phyloP scores from a whole-genome alignment of 345 rosid genomes.

The Euphorbia peplus region DNA sequence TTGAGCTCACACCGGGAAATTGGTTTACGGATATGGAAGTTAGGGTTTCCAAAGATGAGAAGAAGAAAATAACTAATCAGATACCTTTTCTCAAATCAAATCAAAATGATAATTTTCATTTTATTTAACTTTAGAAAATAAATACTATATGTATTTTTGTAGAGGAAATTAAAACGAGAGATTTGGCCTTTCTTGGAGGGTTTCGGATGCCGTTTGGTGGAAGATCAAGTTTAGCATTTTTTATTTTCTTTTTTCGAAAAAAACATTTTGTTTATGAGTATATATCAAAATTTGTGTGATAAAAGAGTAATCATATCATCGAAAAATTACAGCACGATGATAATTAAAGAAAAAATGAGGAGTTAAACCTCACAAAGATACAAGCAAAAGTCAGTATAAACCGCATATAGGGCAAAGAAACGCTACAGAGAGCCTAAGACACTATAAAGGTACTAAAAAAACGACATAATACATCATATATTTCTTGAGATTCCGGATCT shows the following conservation, averaged over 20 bases:
- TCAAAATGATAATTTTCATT: too few species aligned
- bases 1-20: background rate
- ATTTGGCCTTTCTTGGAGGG: constrained; percentile 4
- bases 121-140: background rate
- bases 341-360: too few species aligned
- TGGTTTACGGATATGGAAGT: background rate
- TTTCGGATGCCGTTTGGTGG: constrained; percentile 3
- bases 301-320: background rate
- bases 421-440: too few species aligned
- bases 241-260: background rate
- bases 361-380: too few species aligned
- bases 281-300: background rate
- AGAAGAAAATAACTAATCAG: background rate
- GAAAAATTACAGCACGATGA: too few species aligned
- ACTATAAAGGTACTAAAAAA: too few species aligned
- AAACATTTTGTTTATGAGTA: too few species aligned
- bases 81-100: constrained; percentile 1
- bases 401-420: too few species aligned
- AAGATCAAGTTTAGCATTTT: background rate
- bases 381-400: too few species aligned
- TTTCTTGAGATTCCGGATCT: too few species aligned
- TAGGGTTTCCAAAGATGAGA: background rate
- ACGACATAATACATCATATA: too few species aligned
- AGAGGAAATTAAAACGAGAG: background rate
- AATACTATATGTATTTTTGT: background rate